Conservation (phyloP, 1,284 basidiomycete species). For the Cryptococcus hybrid region DNA sequence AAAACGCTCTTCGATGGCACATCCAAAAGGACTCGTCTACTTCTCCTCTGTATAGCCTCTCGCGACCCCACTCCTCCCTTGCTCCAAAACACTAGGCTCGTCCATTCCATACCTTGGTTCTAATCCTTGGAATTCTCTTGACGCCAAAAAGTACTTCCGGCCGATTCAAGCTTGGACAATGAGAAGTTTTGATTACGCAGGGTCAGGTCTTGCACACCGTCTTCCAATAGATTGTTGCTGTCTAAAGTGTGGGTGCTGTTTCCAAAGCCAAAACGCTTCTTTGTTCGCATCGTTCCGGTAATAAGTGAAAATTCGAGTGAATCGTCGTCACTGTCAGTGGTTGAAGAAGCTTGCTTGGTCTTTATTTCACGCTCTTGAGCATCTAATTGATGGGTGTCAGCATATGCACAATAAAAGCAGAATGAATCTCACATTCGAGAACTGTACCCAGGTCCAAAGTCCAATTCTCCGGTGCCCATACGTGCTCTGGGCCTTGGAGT, state of each 20-base stretch:
- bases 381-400: not conserved
- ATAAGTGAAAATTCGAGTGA: constrained; percentile 80
- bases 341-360: not conserved
- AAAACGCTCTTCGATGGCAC: no score
- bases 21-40: not conserved
- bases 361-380: constrained; percentile 11
- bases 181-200: constrained; percentile 63
- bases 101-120: constrained; percentile 78
- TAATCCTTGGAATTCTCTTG: constrained; percentile 70
- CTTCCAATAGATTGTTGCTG: no score
- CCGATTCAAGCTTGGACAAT: constrained; percentile 61
- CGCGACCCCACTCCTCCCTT: constrained; percentile 86
- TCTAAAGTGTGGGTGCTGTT: not conserved
- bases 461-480: constrained; percentile 60
- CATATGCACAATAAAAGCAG: not conserved
- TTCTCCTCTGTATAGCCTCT: constrained; percentile 66
- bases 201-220: constrained; percentile 50
- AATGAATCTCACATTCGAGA: constrained; percentile 26
- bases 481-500: constrained; percentile 69
- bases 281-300: constrained; percentile 80
- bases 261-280: constrained; percentile 20
- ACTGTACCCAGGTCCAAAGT: constrained; percentile 56
- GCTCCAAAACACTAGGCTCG: constrained; percentile 75
- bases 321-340: constrained; percentile 51
- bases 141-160: constrained; percentile 59